Conservation (phyloP, 2,329 filamentous ascomycete species). For the Dendrostoma leiphaemia region DNA sequence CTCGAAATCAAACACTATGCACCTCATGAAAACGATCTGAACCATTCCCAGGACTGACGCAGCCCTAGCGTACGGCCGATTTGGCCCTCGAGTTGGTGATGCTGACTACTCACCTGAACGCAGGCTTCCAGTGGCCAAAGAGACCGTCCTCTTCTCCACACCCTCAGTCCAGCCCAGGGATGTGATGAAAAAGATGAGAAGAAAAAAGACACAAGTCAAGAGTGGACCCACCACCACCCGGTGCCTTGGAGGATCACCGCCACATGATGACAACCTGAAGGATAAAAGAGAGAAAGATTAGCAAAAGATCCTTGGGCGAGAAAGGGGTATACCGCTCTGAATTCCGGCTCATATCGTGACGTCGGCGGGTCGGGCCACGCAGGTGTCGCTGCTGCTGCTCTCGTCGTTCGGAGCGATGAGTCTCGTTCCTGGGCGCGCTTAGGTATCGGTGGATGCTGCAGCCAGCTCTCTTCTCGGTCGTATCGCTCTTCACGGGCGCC, state of each 20-base stretch:
- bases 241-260: background rate
- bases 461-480: background rate
- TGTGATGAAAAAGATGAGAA: background rate
- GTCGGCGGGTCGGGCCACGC: background rate
- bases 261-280: background rate
- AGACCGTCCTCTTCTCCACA: background rate
- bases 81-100: no score
- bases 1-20: no score
- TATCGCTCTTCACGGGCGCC: background rate
- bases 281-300: background rate
- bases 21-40: no score
- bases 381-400: background rate
- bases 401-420: background rate
- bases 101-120: background rate
- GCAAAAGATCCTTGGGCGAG: background rate
- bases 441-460: background rate
- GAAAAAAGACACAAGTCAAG: background rate
- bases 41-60: no score
- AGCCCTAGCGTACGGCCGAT: no score
- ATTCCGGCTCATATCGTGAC: background rate
- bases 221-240: background rate
- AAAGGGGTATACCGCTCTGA: background rate
- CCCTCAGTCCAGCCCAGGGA: background rate
- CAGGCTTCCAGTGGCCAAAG: background rate
- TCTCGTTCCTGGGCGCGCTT: background rate